Percentiles rank a stretch among this genome's conserved stretches.
phyloP scores from a whole-genome alignment of 805 yeast genomes.

The Candida koratica region DNA sequence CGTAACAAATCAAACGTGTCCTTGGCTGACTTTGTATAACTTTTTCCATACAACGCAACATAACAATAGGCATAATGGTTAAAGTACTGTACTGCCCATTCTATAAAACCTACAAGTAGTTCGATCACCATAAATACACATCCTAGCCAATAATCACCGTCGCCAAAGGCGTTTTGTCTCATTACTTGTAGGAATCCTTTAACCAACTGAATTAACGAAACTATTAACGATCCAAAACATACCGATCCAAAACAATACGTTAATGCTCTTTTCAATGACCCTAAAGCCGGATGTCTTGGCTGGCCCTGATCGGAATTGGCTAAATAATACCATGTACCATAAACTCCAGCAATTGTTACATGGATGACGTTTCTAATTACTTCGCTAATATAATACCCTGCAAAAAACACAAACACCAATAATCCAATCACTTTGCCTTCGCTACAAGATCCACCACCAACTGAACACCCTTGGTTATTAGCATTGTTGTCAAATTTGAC shows the following conservation, averaged over 20 bases:
- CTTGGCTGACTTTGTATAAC: constrained; percentile 69
- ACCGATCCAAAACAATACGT: constrained; percentile 88
- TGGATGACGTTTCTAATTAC: constrained; percentile 78
- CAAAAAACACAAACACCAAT: constrained; percentile 69
- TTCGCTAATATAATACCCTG: constrained; percentile 81
- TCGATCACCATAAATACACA: constrained; percentile 53
- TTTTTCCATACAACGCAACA: constrained; percentile 81
- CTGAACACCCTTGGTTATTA: constrained; percentile 50
- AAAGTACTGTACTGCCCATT: constrained; percentile 81
- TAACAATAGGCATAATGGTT: constrained; percentile 88
- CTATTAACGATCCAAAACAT: constrained; percentile 77
- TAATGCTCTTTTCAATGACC: constrained; percentile 74
- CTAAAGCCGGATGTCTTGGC: constrained; percentile 75
- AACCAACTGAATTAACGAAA: constrained; percentile 65
- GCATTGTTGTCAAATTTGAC: constrained; percentile 66
- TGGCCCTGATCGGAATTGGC: constrained; percentile 70
- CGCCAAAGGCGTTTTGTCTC: constrained; percentile 49
- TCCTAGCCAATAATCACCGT: constrained; percentile 51
- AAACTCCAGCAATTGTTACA: constrained; percentile 76
- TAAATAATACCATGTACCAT: constrained; percentile 89
- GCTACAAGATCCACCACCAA: constrained; percentile 51
- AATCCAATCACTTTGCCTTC: constrained; percentile 62
- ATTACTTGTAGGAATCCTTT: constrained; percentile 51
- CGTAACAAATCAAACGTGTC: constrained; percentile 78
- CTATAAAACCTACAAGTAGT: constrained; percentile 58